Conservation (phyloP, 1,139 yeast genomes). For the Suhomyces kunorum region DNA sequence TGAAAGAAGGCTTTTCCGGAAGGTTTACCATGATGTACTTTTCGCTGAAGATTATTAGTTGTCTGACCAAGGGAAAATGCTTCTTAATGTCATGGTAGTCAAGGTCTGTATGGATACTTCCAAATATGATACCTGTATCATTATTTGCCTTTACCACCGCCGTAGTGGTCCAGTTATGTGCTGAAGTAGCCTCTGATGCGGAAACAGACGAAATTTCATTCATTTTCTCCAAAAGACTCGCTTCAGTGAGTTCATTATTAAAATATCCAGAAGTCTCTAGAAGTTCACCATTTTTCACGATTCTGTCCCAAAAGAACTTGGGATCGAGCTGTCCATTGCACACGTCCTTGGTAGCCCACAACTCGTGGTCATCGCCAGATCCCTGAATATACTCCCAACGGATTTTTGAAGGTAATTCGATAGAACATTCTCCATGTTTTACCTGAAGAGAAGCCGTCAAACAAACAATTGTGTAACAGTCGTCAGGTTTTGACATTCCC, state of each 20-base stretch:
- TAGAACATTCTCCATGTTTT: constrained; percentile 8
- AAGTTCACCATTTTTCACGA: constrained; percentile 9
- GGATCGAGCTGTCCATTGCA: constrained; percentile 50
- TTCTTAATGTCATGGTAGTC: constrained; percentile 14
- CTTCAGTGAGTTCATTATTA: constrained; percentile 38
- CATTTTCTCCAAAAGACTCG: constrained; percentile 10
- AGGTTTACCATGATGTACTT: constrained; percentile 19
- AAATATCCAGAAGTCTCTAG: constrained; percentile 30
- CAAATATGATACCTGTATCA: constrained; percentile 35
- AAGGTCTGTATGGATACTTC: constrained; percentile 25
- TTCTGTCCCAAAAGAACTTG: constrained; percentile 55
- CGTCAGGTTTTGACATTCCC: not conserved
- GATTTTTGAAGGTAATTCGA: constrained; percentile 5
- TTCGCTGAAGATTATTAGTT: constrained; percentile 30
- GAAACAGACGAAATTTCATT: not conserved
- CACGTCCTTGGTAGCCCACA: constrained; percentile 62
- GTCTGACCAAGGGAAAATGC: constrained; percentile 16
- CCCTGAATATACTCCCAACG: constrained; percentile 72
- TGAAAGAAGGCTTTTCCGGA: constrained; percentile 19
- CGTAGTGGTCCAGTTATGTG: constrained; percentile 12
- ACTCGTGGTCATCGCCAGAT: constrained; percentile 91
- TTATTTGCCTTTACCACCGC: constrained; percentile 13
- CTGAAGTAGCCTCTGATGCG: not conserved
- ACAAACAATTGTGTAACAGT: constrained; percentile 36
- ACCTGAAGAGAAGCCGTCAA: constrained; percentile 63